A percentile compares a stretch with the other conserved stretches of the same genome.
Conservation (phyloP, 2,329 filamentous ascomycete genomes). For the Verticillium alfalfae region DNA sequence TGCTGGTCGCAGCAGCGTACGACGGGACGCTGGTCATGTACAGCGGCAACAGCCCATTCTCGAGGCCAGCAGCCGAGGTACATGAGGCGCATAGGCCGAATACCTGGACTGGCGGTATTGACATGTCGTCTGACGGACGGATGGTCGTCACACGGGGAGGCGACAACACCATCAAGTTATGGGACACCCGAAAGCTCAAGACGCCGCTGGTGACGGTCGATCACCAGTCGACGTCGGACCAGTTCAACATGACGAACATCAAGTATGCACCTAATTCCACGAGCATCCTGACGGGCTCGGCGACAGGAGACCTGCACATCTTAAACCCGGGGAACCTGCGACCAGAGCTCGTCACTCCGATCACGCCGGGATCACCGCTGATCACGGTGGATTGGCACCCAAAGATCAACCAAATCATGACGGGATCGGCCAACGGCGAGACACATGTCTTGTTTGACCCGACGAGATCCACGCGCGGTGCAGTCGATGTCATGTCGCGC, state of each 20-base stretch:
- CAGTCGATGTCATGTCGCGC: constrained; percentile 83
- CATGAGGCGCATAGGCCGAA: constrained; percentile 73
- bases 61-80: constrained; percentile 76
- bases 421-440: constrained; percentile 85
- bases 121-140: constrained; percentile 84
- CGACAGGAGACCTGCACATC: constrained; percentile 81
- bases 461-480: constrained; percentile 72
- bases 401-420: constrained; percentile 93
- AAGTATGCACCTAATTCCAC: constrained; percentile 80
- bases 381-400: constrained; percentile 88
- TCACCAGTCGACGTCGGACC: constrained; percentile 76
- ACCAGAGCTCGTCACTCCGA: constrained; percentile 76
- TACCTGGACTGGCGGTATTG: constrained; percentile 89
- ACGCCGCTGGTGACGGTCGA: constrained; percentile 73
- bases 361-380: constrained; percentile 79
- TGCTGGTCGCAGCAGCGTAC: constrained; percentile 76
- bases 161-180: constrained; percentile 89
- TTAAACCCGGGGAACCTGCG: constrained; percentile 87
- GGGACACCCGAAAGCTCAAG: constrained; percentile 96
- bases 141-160: constrained; percentile 88
- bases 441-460: constrained; percentile 90
- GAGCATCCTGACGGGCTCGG: constrained; percentile 84
- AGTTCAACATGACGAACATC: constrained; percentile 82
- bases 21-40: constrained; percentile 93
- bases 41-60: constrained; percentile 80